Conservation (phyloP, 129 eudicot genomes). For the Escallonia rubra region DNA sequence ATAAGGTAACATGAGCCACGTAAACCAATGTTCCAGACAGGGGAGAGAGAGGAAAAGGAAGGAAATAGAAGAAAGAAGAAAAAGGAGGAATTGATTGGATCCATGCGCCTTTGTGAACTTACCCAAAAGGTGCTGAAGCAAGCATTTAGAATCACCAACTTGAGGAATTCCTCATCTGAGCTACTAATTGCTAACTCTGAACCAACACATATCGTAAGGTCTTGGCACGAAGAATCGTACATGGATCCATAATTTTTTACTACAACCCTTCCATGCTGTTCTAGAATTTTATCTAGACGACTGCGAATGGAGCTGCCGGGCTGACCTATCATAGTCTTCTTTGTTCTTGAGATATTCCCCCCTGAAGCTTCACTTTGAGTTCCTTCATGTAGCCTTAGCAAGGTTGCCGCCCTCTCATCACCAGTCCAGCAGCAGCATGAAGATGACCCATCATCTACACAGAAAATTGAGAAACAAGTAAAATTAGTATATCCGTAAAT, state of each 20-base stretch:
- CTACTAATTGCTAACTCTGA: slow-evolving; percentile 30
- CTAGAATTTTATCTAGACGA: slow-evolving; percentile 39
- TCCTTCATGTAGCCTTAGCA: slow-evolving; percentile 43
- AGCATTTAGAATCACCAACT: slow-evolving; percentile 42
- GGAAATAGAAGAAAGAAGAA: not conserved
- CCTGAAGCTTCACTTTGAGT: slow-evolving; percentile 5
- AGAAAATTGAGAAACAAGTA: not conserved
- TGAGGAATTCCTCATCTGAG: slow-evolving; percentile 59
- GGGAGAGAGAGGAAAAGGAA: not conserved
- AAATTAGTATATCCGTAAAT: too few species aligned
- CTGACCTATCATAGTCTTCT: slow-evolving; percentile 6
- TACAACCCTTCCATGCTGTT: slow-evolving; percentile 39
- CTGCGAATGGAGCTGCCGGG: slow-evolving; percentile 10
- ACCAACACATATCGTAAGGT: slow-evolving; percentile 34
- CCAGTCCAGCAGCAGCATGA: slow-evolving; percentile 84
- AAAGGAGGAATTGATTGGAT: not conserved
- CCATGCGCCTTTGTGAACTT: slow-evolving; percentile 17
- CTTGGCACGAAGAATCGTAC: slow-evolving; percentile 47
- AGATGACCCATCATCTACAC: slow-evolving; percentile 81
- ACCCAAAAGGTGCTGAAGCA: slow-evolving; percentile 56
- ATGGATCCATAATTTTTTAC: slow-evolving; percentile 64
- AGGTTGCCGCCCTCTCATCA: slow-evolving; percentile 41
- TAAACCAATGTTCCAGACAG: not conserved
- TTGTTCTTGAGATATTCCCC: slow-evolving; percentile 13
- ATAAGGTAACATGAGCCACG: not conserved